A percentile compares a stretch with the other conserved stretches of the same genome.
Conservation (phyloP, 2,329 filamentous ascomycete species). For the Lecanosticta acicola region DNA sequence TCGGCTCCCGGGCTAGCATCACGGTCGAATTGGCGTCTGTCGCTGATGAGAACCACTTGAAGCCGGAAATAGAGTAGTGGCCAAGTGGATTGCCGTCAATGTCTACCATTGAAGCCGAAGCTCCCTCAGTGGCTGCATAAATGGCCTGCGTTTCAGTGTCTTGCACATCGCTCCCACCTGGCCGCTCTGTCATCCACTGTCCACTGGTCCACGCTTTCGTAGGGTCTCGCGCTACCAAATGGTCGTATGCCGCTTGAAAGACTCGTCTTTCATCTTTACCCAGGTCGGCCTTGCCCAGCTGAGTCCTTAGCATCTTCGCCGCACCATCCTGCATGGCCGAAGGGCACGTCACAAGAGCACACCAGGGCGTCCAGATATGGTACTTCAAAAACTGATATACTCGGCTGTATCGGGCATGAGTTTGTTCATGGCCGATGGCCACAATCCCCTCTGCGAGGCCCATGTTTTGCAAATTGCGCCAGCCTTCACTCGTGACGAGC, state of each 20-base stretch:
- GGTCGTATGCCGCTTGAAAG: slow-evolving; percentile 36
- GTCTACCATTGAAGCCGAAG: background rate
- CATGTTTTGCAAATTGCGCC: slow-evolving; percentile 57
- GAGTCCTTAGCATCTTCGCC: slow-evolving; percentile 44
- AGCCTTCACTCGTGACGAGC: slow-evolving; percentile 61
- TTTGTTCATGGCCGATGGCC: slow-evolving; percentile 55
- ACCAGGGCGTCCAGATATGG: slow-evolving; percentile 57
- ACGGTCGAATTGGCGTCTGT: slow-evolving; percentile 61
- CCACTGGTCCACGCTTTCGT: slow-evolving; percentile 62
- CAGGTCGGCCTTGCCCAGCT: slow-evolving; percentile 3
- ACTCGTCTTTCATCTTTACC: slow-evolving; percentile 19
- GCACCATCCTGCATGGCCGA: slow-evolving; percentile 63
- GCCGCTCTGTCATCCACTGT: slow-evolving; percentile 72
- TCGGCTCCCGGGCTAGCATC: slow-evolving; percentile 47
- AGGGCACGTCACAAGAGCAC: slow-evolving; percentile 59
- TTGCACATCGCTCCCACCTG: slow-evolving; percentile 64
- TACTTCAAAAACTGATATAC: slow-evolving; percentile 55
- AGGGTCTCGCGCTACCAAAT: slow-evolving; percentile 51
- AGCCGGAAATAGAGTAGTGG: slow-evolving; percentile 55
- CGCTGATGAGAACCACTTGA: slow-evolving; percentile 67
- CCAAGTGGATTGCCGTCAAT: slow-evolving; percentile 18
- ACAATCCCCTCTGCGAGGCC: slow-evolving; percentile 56
- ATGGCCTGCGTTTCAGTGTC: slow-evolving; percentile 55
- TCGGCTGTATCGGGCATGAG: slow-evolving; percentile 48
- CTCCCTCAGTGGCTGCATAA: background rate